Base-by-base conservation (phyloP, 129 eudicot genomes). In the Rutidosis leptorrhynchoides region DNA sequence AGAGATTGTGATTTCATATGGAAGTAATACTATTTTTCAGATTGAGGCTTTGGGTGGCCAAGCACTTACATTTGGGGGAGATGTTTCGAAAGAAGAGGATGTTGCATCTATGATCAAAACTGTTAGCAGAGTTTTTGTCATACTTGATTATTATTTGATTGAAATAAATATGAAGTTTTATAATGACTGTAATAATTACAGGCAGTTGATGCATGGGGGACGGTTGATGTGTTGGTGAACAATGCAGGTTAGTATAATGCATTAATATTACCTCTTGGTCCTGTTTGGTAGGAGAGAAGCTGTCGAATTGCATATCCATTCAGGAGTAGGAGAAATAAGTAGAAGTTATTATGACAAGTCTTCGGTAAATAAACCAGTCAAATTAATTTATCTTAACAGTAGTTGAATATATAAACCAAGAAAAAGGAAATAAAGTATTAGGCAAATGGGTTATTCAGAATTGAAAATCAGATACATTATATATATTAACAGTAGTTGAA, bases 161-260 rank as follows among this genome's bases (percentile, higher is more conserved):
- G 15, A 53, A 56, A 16, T 19, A 27, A 40, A 8, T 10, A 33
- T 43, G 64, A 53, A 65, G 58, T 52, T n/a, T n/a, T 62, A 60
- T 35, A 2, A 21, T 49, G 58, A 57, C 64, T 42, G 63, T 26
- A 32, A 58, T 21, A 12, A 60, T 76, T 84, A 54, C 88, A 94
- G 99, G 99, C 97, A 67, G 83, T 87, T 73, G 95, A 94, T 74
- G 87, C 95, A 35, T 94, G 99, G 99, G 99, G 99, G 69, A 89
- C 99, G 25, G 76, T 94, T 22, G 99, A 94, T 73, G 74, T 94
- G 40, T 67, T 94, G 75, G 85, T 94, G 67, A 94, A 94, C 77
- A 94, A 94, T 84, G 99, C 97, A 79, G 96, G 99, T 94, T 70
- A 45, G 55, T 28, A n/a, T n/a, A 68, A 66, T 59, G 60, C 65